These are phyloP conservation scores for Boletus speciosus DNA, from an alignment of 768 basidiomycete species.

Conservation along the genomic window DNA sequence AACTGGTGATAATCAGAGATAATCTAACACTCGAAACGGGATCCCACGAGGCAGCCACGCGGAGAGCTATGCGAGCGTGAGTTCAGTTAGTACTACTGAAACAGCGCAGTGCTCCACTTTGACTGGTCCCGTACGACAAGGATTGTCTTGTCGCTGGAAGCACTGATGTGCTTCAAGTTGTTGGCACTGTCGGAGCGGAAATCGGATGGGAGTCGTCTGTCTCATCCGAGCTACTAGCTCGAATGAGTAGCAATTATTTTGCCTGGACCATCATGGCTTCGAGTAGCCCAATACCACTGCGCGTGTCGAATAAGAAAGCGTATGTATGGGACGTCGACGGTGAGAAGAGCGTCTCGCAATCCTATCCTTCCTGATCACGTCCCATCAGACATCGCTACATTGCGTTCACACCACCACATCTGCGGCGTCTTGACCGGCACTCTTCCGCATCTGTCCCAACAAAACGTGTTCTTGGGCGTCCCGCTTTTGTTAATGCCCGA, in stretches of 20 bases:
- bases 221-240: too few relatives aligned
- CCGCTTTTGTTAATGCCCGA: slow-evolving; percentile 87
- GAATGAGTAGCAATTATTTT: background rate
- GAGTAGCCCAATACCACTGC: slow-evolving; percentile 47
- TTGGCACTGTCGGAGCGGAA: slow-evolving; percentile 15
- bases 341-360: slow-evolving; percentile 27
- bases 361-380: background rate
- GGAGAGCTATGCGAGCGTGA: too few relatives aligned
- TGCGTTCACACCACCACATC: slow-evolving; percentile 78
- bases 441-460: slow-evolving; percentile 90
- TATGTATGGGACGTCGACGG: slow-evolving; percentile 91
- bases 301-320: slow-evolving; percentile 73
- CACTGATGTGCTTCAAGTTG: too few relatives aligned
- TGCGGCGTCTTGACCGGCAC: slow-evolving; percentile 88
- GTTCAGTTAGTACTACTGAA: background rate
- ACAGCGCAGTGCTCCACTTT: background rate
- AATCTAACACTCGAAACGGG: slow-evolving; percentile 3
- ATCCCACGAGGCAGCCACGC: background rate
- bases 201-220: slow-evolving; percentile 2
- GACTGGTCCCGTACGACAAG: background rate
- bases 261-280: slow-evolving; percentile 4
- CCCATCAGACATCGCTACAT: slow-evolving; percentile 65
- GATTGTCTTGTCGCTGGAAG: background rate
- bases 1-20: slow-evolving; percentile 1
- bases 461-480: slow-evolving; percentile 94